phyloP scores from a whole-genome alignment of 768 basidiomycete species.

The Lactarius sp. region DNA sequence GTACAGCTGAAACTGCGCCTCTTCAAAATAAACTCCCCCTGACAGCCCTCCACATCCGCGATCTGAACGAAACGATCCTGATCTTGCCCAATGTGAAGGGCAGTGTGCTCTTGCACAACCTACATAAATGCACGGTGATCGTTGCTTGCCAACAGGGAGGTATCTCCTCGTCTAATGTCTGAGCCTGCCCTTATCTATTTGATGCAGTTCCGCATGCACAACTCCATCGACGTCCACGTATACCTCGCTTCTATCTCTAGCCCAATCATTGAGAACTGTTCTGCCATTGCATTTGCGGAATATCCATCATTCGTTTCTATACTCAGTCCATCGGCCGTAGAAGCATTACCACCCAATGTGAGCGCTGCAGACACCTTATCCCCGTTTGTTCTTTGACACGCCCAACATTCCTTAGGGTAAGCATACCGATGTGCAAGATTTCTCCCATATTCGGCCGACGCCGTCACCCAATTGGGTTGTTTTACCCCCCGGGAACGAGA shows the following conservation, averaged over 20 bases:
- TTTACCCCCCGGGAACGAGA: not conserved
- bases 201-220: conserved; percentile 82
- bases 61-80: conserved; percentile 55
- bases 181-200: not conserved
- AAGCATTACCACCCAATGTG: conserved; percentile 2
- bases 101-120: conserved; percentile 66
- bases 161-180: not conserved
- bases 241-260: conserved; percentile 64
- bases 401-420: conserved; percentile 33
- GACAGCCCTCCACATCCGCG: conserved; percentile 61
- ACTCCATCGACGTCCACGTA: conserved; percentile 57
- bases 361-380: not conserved
- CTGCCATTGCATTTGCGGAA: conserved; percentile 51
- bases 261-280: conserved; percentile 78
- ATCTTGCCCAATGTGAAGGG: conserved; percentile 62
- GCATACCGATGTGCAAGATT: conserved; percentile 65
- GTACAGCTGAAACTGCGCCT: conserved; percentile 3
- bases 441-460: conserved; percentile 72
- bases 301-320: conserved; percentile 47
- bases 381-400: not conserved
- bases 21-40: conserved; percentile 30
- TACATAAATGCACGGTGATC: conserved; percentile 58
- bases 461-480: conserved; percentile 68
- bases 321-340: not conserved
- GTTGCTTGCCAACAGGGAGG: conserved; percentile 79